Evolutionary conservation across 2,329 filamentous ascomycete species (phyloP).

Genomic region (Trichoderma gracile): DNA sequence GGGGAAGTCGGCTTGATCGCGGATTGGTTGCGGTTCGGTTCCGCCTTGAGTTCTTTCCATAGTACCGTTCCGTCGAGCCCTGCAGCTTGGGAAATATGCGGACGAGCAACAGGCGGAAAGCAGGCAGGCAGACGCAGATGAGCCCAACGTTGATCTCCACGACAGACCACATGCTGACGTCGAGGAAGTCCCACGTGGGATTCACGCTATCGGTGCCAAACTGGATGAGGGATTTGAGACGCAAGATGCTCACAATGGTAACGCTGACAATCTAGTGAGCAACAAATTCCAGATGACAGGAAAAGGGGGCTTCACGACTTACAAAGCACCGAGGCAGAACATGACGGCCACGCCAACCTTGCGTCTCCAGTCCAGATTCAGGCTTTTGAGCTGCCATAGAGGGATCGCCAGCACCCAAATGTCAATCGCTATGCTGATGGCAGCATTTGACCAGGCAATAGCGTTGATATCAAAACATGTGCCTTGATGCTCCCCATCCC

Average conservation of each 20-base stretch:
- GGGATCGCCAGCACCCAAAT: conserved; percentile 55
- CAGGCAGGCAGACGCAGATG: conserved; percentile 44
- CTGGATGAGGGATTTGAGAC: conserved; percentile 38
- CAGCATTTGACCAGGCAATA: conserved; percentile 53
- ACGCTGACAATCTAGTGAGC: conserved; percentile 32
- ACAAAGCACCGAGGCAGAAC: conserved; percentile 54
- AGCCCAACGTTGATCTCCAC: conserved; percentile 44
- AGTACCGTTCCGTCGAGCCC: conserved; percentile 36
- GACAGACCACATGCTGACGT: conserved; percentile 39
- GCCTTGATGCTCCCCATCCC: conserved; percentile 51
- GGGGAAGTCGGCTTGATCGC: conserved; percentile 22
- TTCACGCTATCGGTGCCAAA: conserved; percentile 37
- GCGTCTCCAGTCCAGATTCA: conserved; percentile 50
- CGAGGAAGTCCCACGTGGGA: conserved; percentile 40
- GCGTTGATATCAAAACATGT: conserved; percentile 52
- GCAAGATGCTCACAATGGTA: conserved; percentile 43
- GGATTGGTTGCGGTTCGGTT: conserved; percentile 25
- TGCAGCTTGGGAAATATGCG: conserved; percentile 42
- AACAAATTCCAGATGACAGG: no score
- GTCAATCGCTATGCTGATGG: conserved; percentile 55
- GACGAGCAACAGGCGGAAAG: conserved; percentile 40
- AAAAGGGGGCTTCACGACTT: conserved; percentile 29
- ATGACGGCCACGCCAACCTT: conserved; percentile 52
- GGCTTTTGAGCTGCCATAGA: conserved; percentile 44
- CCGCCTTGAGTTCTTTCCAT: conserved; percentile 32